Base-by-base conservation (phyloP, 1,284 basidiomycete species). In the Malassezia furfur region DNA sequence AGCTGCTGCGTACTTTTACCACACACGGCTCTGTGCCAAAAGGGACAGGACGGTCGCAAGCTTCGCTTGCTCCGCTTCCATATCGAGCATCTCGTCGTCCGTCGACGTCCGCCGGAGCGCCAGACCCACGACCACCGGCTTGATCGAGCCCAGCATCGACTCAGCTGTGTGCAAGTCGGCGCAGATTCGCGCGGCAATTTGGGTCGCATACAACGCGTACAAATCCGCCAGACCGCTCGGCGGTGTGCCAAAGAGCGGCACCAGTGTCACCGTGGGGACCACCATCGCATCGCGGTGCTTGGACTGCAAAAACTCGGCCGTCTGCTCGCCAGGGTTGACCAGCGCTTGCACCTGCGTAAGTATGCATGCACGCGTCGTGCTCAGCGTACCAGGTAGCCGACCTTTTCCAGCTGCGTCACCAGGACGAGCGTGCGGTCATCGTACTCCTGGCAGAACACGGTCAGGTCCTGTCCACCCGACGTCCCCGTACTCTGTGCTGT, bases 201-300 rank as follows among this genome's bases (percentile, higher is more conserved):
- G 50, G 11, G 49, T 44, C 1, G 50, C 50, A 30, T 57, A 57
- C 10, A 57, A 30, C 19, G 50, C 19, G 19, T 57, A 57, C n/a
- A 57, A 2, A 28, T 54, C 48, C 5, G 17, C 28, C 39, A 48
- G 28, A 7, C 15, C 43, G 12, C 14, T 7, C 15, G 57, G 57
- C 11, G 64, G 64, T 12, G 56, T 57, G 9, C 64, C 62, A 48
- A 64, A 64, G n/a, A 66, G 45, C 40, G 64, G 62, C 43, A 60
- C 41, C 1, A 51, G 34, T 2, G 41, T 17, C 3, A 51, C 49
- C n/a, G 35, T 47, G 8, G 54, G 48, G 9, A 35, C 11, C 21
- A 5, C 5, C 8, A 32, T 52, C 3, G 50, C 12, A 38, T 44
- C 39, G 3, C 25, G 39, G 6, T 17, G 9, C 21, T 46, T 28